A percentile compares a stretch with the other conserved stretches of the same genome.
Conservation (phyloP, 306 rosid genomes). For the Ceratonia siliqua region DNA sequence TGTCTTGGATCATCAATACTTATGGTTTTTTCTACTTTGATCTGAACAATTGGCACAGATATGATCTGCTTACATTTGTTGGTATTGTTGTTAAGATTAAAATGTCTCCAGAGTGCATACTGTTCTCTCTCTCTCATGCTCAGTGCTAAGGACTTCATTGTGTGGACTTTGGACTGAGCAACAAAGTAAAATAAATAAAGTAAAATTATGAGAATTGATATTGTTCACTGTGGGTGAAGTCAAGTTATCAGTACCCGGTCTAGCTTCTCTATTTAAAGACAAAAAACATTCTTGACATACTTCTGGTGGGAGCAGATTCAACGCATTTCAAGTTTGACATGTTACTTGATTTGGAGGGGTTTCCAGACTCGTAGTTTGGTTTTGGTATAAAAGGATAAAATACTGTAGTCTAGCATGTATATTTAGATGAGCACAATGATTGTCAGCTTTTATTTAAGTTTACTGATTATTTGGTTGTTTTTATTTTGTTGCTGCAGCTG, state of each 20-base stretch:
- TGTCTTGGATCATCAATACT: not conserved
- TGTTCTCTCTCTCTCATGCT: not conserved
- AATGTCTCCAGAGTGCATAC: not conserved
- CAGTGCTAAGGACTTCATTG: no score
- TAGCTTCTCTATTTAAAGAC: not conserved
- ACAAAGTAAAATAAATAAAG: no score
- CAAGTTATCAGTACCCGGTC: not conserved
- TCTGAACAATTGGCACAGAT: not conserved
- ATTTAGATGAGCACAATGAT: not conserved
- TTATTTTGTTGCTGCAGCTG: slow-evolving; percentile 62
- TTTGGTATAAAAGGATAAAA: not conserved
- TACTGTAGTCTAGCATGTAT: not conserved
- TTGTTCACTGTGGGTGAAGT: no score
- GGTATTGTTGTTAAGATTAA: not conserved
- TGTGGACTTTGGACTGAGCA: no score
- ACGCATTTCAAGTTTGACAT: slow-evolving; percentile 2
- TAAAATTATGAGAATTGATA: no score
- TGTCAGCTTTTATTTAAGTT: slow-evolving; percentile 24
- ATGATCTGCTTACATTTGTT: not conserved
- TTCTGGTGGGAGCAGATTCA: not conserved
- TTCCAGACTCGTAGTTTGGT: slow-evolving; percentile 16
- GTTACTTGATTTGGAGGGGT: not conserved
- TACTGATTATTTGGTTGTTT: slow-evolving; percentile 36
- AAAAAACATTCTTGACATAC: slow-evolving; percentile 8
- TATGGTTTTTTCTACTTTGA: not conserved